A percentile compares a stretch with the other conserved stretches of the same genome.
Evolutionary conservation across 306 rosid species (phyloP).

Genomic region (Glycyrrhiza uralensis): DNA sequence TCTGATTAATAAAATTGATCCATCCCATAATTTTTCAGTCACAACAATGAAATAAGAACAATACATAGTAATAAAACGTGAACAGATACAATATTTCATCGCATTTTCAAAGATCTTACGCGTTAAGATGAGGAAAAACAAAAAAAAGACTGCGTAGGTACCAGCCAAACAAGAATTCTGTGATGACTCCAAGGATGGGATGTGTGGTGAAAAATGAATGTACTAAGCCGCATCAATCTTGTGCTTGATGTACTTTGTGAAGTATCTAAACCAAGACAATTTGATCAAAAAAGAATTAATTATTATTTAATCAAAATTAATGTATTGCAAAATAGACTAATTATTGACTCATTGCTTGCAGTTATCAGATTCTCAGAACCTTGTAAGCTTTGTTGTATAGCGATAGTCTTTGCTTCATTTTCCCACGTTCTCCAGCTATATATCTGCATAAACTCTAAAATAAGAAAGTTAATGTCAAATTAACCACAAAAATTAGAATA

Average conservation of each 20-base stretch:
- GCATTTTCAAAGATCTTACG: slow-evolving; percentile 1
- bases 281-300: background rate
- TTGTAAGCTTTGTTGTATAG: slow-evolving; percentile 46
- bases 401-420: slow-evolving; percentile 71
- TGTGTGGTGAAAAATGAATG: slow-evolving; percentile 65
- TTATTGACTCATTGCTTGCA: background rate
- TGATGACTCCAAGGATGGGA: slow-evolving; percentile 93
- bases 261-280: slow-evolving; percentile 44
- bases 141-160: slow-evolving; percentile 28
- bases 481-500: background rate
- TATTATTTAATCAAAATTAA: background rate
- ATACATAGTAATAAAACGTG: background rate
- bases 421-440: slow-evolving; percentile 97
- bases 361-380: slow-evolving; percentile 44
- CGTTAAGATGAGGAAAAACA: background rate
- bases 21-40: background rate
- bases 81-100: background rate
- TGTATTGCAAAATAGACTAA: background rate
- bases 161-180: slow-evolving; percentile 90
- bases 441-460: slow-evolving; percentile 52
- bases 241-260: slow-evolving; percentile 29
- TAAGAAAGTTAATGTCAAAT: background rate
- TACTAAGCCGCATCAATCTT: slow-evolving; percentile 55
- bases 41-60: slow-evolving; percentile 10
- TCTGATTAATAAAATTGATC: background rate